A percentile compares a stretch with the other conserved stretches of the same genome.
Evolutionary conservation across 139 green algal species (phyloP).

Genomic region (Volvox reticuliferus): DNA sequence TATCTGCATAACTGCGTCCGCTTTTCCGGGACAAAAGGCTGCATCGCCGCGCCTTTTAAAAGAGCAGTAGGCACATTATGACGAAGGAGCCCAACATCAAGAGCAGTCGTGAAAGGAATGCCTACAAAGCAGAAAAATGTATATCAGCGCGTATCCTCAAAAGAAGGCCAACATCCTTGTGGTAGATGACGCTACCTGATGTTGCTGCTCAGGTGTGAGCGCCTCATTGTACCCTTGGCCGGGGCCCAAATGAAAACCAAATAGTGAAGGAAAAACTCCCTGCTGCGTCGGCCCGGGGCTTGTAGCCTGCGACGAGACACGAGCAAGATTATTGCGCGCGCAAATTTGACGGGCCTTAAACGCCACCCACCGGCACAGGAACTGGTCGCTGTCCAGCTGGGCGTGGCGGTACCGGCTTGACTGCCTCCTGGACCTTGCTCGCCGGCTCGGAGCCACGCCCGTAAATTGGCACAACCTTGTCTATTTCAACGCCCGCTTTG

Average conservation of each 20-base stretch:
- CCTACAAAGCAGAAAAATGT: constrained; percentile 44
- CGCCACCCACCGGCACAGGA: not conserved
- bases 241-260: constrained; percentile 79
- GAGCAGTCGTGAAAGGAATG: constrained; percentile 85
- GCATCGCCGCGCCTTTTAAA: constrained; percentile 61
- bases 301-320: not conserved
- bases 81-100: constrained; percentile 95
- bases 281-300: constrained; percentile 57
- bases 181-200: constrained; percentile 75
- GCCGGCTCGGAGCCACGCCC: constrained; percentile 74
- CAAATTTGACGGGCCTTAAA: not conserved
- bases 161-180: too few relatives aligned
- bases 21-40: not conserved
- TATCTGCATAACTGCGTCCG: not conserved
- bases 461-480: constrained; percentile 93
- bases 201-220: constrained; percentile 92
- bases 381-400: constrained; percentile 41
- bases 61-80: constrained; percentile 94
- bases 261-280: constrained; percentile 82
- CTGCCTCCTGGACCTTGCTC: constrained; percentile 47
- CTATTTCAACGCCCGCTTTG: constrained; percentile 90
- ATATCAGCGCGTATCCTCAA: not conserved
- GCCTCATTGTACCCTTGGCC: constrained; percentile 72
- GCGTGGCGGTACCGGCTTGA: constrained; percentile 31
- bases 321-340: not conserved